phyloP scores from a whole-genome alignment of 495 filamentous ascomycete genomes.

The Cercophora samala region DNA sequence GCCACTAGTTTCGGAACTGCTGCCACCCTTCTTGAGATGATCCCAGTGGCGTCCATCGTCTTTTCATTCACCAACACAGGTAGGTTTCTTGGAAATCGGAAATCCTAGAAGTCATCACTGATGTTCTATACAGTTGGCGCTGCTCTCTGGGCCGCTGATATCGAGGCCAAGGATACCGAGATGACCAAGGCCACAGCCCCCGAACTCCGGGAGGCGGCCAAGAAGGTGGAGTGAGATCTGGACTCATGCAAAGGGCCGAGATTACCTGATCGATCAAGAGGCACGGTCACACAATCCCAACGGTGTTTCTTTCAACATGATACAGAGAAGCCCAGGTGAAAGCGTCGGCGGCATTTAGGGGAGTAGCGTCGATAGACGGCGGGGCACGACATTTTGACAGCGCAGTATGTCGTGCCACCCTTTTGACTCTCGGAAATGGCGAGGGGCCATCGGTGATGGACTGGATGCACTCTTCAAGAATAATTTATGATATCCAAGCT shows the following conservation, averaged over 20 bases:
- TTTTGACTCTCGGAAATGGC: not conserved
- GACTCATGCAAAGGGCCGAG: conserved; percentile 28
- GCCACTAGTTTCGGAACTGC: conserved; percentile 69
- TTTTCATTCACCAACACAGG: conserved; percentile 88
- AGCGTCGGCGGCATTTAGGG: conserved; percentile 8
- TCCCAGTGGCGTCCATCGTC: conserved; percentile 76
- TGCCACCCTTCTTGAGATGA: conserved; percentile 74
- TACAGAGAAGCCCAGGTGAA: conserved; percentile 12
- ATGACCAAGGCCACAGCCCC: conserved; percentile 53
- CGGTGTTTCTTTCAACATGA: not conserved
- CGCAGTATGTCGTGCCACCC: conserved; percentile 20
- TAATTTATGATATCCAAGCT: not conserved
- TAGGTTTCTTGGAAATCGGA: conserved; percentile 27
- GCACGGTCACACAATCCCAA: conserved; percentile 17
- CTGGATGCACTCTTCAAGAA: not conserved
- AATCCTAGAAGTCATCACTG: conserved; percentile 9
- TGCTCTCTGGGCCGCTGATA: conserved; percentile 89
- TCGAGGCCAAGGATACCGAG: conserved; percentile 60
- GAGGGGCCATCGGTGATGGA: not conserved
- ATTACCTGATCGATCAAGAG: conserved; percentile 24
- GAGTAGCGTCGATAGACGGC: conserved; percentile 20
- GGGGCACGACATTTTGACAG: conserved; percentile 33
- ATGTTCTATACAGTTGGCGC: conserved; percentile 60
- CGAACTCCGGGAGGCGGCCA: conserved; percentile 50
- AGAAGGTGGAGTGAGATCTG: conserved; percentile 49